Conservation (phyloP, 140 eudicot genomes). For the Ambrosia hybrid region DNA sequence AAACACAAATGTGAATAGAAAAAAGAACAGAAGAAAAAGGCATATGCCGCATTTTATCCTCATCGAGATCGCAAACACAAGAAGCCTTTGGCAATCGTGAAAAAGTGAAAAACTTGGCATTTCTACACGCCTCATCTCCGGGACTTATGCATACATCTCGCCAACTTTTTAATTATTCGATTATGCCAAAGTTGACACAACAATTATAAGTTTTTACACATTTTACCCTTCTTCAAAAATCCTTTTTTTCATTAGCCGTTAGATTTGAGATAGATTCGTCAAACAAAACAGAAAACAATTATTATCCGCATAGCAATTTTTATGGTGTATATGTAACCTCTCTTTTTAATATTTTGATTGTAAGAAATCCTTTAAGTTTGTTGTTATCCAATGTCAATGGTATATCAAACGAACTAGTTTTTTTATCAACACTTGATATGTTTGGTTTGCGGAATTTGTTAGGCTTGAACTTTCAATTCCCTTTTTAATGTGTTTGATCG, state of each 20-base stretch:
- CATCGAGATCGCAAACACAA: constrained; percentile 38
- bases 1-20: too few species aligned
- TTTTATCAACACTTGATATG: too few species aligned
- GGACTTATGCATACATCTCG: constrained; percentile 3
- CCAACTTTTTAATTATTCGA: not conserved
- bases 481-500: too few species aligned
- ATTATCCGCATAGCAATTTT: too few species aligned
- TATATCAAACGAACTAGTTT: too few species aligned
- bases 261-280: not conserved
- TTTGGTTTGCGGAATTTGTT: too few species aligned
- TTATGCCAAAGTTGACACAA: not conserved
- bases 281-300: too few species aligned
- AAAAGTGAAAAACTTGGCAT: constrained; percentile 17
- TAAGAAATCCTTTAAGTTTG: not conserved
- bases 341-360: not conserved
- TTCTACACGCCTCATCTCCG: constrained; percentile 25
- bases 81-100: constrained; percentile 22
- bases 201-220: not conserved
- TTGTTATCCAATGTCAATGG: not conserved
- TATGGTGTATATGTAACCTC: not conserved
- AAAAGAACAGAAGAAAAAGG: constrained; percentile 26
- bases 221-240: not conserved
- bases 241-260: not conserved
- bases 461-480: too few species aligned
- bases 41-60: constrained; percentile 44